Evolutionary conservation across 108 stramenopile genomes (phyloP).

Genomic region (Nannochloropsis gaditana): DNA sequence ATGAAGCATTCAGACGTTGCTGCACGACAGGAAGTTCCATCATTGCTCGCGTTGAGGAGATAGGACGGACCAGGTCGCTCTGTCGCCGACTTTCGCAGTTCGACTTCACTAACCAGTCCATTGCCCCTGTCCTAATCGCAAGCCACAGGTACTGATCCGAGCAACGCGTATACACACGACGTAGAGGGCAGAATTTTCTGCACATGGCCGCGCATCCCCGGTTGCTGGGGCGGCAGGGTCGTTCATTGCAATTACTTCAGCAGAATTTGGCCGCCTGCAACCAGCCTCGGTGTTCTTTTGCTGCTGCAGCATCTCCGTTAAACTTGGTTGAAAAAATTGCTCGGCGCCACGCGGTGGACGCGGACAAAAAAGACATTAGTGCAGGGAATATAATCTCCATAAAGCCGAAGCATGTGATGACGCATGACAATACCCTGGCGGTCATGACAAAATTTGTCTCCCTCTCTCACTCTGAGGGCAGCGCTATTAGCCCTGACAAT

Average conservation of each 20-base stretch:
- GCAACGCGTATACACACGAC: too few relatives aligned
- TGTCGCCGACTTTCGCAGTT: too few relatives aligned
- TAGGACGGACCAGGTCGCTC: too few relatives aligned
- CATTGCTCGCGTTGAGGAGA: too few relatives aligned
- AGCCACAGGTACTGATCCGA: too few relatives aligned
- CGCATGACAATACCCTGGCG: slow-evolving; percentile 16
- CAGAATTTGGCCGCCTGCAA: neutral
- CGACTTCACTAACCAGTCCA: too few relatives aligned
- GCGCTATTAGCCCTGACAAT: neutral
- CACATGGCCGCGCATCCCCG: neutral
- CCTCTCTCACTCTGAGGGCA: neutral
- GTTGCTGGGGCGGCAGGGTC: neutral
- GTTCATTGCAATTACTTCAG: neutral
- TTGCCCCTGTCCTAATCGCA: too few relatives aligned
- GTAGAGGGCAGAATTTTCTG: too few relatives aligned
- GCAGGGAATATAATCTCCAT: neutral
- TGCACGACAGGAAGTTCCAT: too few relatives aligned
- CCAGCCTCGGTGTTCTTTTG: neutral
- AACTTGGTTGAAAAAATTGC: slow-evolving; percentile 20
- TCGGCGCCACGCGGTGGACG: neutral
- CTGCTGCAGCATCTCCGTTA: neutral
- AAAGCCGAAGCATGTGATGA: slow-evolving; percentile 4
- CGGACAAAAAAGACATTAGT: neutral
- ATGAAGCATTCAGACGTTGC: too few relatives aligned
- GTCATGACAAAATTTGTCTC: slow-evolving; percentile 20